Evolutionary conservation across 768 basidiomycete species (phyloP).

Genomic region (Tricholoma sp.): DNA sequence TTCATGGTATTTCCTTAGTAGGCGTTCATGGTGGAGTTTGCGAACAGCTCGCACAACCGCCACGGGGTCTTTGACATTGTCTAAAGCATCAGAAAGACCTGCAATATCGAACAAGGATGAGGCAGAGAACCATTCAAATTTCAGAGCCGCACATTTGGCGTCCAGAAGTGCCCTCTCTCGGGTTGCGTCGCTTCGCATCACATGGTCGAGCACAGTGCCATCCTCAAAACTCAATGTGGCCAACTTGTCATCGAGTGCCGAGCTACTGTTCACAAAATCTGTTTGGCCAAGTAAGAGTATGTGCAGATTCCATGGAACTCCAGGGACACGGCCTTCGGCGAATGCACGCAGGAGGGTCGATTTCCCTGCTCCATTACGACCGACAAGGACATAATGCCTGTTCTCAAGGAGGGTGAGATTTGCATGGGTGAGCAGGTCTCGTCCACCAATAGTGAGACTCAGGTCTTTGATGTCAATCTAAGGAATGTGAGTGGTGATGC

Average conservation of each 20-base stretch:
- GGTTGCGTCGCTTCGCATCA: conserved; percentile 38
- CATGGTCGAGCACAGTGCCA: conserved; percentile 30
- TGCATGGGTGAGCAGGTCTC: conserved; percentile 47
- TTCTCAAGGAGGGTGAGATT: conserved; percentile 47
- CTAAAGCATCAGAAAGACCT: conserved; percentile 19
- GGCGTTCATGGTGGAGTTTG: conserved; percentile 21
- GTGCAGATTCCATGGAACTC: conserved; percentile 34
- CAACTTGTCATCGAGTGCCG: conserved; percentile 15
- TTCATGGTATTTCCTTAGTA: conserved; percentile 26
- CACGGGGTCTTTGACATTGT: conserved; percentile 21
- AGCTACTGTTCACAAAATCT: conserved; percentile 18
- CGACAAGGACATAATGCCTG: conserved; percentile 49
- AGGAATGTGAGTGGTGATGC: background rate
- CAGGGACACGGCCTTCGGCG: conserved; percentile 41
- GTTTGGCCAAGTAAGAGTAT: conserved; percentile 43
- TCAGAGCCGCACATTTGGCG: conserved; percentile 20
- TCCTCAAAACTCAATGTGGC: conserved; percentile 12
- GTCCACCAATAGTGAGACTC: conserved; percentile 43
- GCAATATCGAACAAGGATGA: background rate
- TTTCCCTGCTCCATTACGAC: conserved; percentile 53
- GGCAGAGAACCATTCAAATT: background rate
- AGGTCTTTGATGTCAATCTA: conserved; percentile 51
- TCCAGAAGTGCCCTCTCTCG: conserved; percentile 27
- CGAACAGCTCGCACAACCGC: conserved; percentile 21
- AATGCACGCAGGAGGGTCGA: conserved; percentile 40